Base-by-base conservation (phyloP, 495 filamentous ascomycete genomes). In the Penicillium subrubescens region DNA sequence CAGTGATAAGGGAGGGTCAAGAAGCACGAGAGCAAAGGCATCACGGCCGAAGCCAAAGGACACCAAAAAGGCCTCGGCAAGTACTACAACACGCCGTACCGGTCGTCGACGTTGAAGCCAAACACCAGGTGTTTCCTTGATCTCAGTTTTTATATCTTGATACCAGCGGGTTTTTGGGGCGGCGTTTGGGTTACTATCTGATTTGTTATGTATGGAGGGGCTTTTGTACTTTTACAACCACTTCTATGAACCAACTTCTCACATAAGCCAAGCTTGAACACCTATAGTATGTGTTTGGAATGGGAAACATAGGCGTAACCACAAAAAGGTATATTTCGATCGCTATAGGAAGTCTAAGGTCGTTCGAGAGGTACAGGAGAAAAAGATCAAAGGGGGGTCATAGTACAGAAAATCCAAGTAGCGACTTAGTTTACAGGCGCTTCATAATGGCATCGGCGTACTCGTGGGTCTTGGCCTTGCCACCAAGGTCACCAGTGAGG, bases 401-500 rank as follows among this genome's bases (percentile, higher is more conserved):
- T 79, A 77, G 76, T 78, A 79, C 74, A 81, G 57, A 35, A 61
- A 66, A 62, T 74, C 64, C 61, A 35, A 67, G 51, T 60, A 71
- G 70, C 69, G 64, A 70, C 35, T 25, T 59, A 43, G 48, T 72
- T 81, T 89, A 93, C 83, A 97, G 85, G 71, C 87, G 89, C 74
- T 86, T 86, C 75, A 96, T 96, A 79, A 98, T 97, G 60, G 95
- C 94, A 41, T 85, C 84, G 58, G 95, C 91, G 77, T 94, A 99
- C 81, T 98, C 89, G 78, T 87, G 79, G 67, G 94, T 99, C 86
- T 93, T 94, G 52, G 95, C 83, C 80, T 92, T 96, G 69, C 95
- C 95, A 65, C 95, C 94, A 71, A 99, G 81, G 81, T 99, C 95
- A 70, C 93, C 94, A 27, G 95, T 99, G 76, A 99, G 86, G 37